Evolutionary conservation across 805 yeast genomes (phyloP).

Genomic region (Kazachstania martiniae): DNA sequence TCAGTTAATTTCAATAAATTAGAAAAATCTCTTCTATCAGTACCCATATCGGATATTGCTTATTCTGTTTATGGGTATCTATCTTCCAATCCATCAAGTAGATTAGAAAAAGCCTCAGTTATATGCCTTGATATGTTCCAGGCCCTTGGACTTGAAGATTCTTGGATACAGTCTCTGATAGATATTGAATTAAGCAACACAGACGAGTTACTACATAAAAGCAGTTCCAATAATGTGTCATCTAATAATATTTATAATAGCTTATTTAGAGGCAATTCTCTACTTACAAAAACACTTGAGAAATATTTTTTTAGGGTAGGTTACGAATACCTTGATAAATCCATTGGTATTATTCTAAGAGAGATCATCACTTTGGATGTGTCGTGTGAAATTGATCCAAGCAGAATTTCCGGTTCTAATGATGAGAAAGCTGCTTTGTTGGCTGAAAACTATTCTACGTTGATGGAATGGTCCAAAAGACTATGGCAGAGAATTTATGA

Average conservation of each 20-base stretch:
- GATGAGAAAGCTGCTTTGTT: slow-evolving; percentile 32
- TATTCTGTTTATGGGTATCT: no score
- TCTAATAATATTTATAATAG: slow-evolving; percentile 38
- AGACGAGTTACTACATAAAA: slow-evolving; percentile 15
- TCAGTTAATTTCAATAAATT: slow-evolving; percentile 49
- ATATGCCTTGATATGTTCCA: slow-evolving; percentile 68
- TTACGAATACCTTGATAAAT: slow-evolving; percentile 60
- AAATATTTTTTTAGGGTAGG: slow-evolving; percentile 68
- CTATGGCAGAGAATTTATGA: slow-evolving; percentile 57
- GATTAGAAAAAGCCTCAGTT: slow-evolving; percentile 42
- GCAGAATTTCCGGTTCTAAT: slow-evolving; percentile 32
- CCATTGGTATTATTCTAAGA: slow-evolving; percentile 59
- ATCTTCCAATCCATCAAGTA: slow-evolving; percentile 3
- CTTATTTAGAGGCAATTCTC: slow-evolving; percentile 74
- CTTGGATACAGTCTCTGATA: slow-evolving; percentile 64
- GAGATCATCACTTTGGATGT: slow-evolving; percentile 40
- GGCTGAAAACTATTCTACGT: slow-evolving; percentile 36
- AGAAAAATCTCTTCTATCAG: slow-evolving; percentile 30
- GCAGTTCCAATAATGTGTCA: slow-evolving; percentile 12
- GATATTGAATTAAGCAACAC: slow-evolving; percentile 48
- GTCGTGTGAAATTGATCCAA: slow-evolving; percentile 78
- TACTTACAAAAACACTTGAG: slow-evolving; percentile 75
- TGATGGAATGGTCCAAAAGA: slow-evolving; percentile 40
- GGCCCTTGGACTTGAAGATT: slow-evolving; percentile 52
- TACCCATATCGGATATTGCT: not conserved